Evolutionary conservation across 108 stramenopile species (phyloP).

Genomic region (Conticribra guillardii): DNA sequence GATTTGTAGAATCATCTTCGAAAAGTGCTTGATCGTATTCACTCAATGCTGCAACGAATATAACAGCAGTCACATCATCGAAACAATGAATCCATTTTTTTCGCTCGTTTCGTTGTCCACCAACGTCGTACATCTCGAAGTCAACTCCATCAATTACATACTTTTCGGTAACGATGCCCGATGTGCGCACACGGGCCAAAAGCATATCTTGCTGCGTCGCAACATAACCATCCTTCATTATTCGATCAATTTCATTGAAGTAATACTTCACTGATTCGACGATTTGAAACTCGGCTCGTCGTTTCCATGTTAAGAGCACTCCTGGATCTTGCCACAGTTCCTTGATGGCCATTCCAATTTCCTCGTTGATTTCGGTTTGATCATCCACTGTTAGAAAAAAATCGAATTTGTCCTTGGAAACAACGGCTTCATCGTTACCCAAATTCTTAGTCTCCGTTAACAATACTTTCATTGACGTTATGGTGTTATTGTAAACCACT

Average conservation of each 20-base stretch:
- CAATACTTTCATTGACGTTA: slow-evolving; percentile 80
- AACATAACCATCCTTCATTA: slow-evolving; percentile 68
- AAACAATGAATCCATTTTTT: slow-evolving; percentile 96
- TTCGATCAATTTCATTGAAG: slow-evolving; percentile 75
- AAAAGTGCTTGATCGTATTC: slow-evolving; percentile 98
- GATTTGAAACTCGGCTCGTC: slow-evolving; percentile 77
- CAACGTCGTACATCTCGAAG: slow-evolving; percentile 97
- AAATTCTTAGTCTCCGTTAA: slow-evolving; percentile 68
- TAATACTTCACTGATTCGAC: slow-evolving; percentile 83
- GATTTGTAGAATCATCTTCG: slow-evolving; percentile 93
- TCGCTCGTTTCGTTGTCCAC: slow-evolving; percentile 89
- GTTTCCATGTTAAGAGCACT: slow-evolving; percentile 72
- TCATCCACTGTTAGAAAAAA: slow-evolving; percentile 45
- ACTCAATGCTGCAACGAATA: slow-evolving; percentile 97
- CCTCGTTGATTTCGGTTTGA: slow-evolving; percentile 52
- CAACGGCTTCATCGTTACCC: slow-evolving; percentile 54
- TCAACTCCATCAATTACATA: slow-evolving; percentile 88
- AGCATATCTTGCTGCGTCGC: slow-evolving; percentile 95
- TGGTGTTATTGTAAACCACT: slow-evolving; percentile 80
- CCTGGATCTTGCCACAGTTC: slow-evolving; percentile 65
- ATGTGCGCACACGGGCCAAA: slow-evolving; percentile 95
- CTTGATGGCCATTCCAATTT: slow-evolving; percentile 63
- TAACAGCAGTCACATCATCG: slow-evolving; percentile 98
- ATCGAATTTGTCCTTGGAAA: slow-evolving; percentile 51
- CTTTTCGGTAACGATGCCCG: slow-evolving; percentile 92